Conservation (phyloP, 306 rosid species). For the Gastrolobium bilobum region DNA sequence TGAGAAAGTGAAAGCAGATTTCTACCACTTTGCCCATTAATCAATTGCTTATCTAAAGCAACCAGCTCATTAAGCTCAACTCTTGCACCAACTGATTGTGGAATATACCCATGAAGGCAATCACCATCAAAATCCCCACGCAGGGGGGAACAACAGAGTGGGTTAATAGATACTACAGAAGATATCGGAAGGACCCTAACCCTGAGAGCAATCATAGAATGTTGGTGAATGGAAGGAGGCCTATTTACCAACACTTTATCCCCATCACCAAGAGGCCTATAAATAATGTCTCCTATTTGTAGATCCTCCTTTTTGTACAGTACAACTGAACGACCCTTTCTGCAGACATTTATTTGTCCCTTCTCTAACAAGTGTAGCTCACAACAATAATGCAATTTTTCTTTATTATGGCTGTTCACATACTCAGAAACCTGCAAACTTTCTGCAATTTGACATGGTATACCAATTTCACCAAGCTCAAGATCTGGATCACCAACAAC, state of each 20-base stretch:
- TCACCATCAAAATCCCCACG: constrained; percentile 99
- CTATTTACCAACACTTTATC: constrained; percentile 86
- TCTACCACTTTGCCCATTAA: constrained; percentile 88
- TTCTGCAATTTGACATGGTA: constrained; percentile 89
- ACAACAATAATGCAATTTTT: constrained; percentile 62
- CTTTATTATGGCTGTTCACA: constrained; percentile 73
- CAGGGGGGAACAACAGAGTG: constrained; percentile 92
- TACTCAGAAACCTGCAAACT: constrained; percentile 72
- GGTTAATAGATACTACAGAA: constrained; percentile 80
- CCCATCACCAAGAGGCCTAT: constrained; percentile 81
- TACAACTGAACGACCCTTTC: constrained; percentile 60
- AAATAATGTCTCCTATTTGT: constrained; percentile 72
- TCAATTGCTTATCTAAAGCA: constrained; percentile 79
- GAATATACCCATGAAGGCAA: constrained; percentile 94
- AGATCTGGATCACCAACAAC: constrained; percentile 94
- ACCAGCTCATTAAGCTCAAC: constrained; percentile 90
- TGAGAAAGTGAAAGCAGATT: constrained; percentile 88
- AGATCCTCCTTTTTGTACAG: constrained; percentile 62
- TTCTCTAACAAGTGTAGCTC: constrained; percentile 70
- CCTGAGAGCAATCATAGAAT: constrained; percentile 77
- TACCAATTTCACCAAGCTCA: constrained; percentile 82
- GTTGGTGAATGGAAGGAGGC: constrained; percentile 99
- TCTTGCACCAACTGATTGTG: constrained; percentile 80
- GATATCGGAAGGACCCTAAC: constrained; percentile 79
- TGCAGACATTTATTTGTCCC: constrained; percentile 69